Conservation (phyloP, 1,284 basidiomycete species). For the Ustilago esculenta region DNA sequence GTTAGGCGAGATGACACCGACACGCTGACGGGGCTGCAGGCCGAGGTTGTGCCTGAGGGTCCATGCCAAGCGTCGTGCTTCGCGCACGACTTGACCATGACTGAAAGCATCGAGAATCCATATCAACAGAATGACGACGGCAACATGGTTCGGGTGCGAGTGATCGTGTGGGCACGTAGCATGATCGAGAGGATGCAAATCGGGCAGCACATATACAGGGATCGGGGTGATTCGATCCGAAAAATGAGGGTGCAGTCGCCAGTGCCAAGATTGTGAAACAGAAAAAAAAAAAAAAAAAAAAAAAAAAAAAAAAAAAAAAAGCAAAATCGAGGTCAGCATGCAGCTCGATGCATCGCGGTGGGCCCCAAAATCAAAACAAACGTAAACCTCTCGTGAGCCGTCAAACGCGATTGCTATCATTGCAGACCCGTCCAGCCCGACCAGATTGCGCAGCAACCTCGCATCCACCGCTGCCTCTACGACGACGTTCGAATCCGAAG, state of each 20-base stretch:
- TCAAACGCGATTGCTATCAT: no score
- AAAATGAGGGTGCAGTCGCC: slow-evolving; percentile 18
- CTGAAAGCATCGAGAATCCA: slow-evolving; percentile 4
- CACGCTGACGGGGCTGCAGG: slow-evolving; percentile 49
- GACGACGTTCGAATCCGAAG: no score
- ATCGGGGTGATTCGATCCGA: no score
- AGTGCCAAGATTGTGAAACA: background rate
- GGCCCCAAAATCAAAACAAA: background rate
- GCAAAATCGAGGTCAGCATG: slow-evolving; percentile 32
- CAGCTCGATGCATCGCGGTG: slow-evolving; percentile 16
- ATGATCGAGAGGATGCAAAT: no score
- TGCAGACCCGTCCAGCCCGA: no score
- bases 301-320: slow-evolving; percentile 1
- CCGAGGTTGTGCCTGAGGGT: slow-evolving; percentile 52
- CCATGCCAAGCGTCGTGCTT: slow-evolving; percentile 49
- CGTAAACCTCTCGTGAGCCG: background rate
- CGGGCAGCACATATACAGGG: no score
- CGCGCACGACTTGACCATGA: slow-evolving; percentile 38
- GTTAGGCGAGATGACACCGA: slow-evolving; percentile 64
- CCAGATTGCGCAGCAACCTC: no score
- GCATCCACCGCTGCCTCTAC: no score
- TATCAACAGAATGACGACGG: background rate
- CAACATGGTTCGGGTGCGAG: background rate
- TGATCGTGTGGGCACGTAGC: no score
- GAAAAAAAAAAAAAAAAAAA: background rate